Percentiles rank a stretch among this genome's conserved stretches.
These are phyloP conservation scores for Barnettozyma populi DNA, from an alignment of 805 yeast species.

Conservation along the genomic window DNA sequence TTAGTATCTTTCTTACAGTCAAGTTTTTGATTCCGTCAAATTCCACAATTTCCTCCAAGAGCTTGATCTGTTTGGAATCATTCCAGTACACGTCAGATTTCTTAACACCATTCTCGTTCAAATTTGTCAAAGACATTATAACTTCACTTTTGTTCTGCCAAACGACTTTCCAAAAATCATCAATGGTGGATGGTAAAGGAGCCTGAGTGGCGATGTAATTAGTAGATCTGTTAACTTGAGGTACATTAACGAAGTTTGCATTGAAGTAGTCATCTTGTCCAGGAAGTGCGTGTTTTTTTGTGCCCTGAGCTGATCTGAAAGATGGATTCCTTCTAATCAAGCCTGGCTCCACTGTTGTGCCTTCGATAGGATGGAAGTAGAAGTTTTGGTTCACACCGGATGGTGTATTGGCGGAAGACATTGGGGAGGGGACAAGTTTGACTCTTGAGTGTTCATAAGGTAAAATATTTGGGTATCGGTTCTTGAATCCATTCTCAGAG, in stretches of 20 bases:
- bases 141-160: slow-evolving; percentile 59
- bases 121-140: slow-evolving; percentile 71
- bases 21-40: slow-evolving; percentile 28
- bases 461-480: slow-evolving; percentile 74
- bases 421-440: slow-evolving; percentile 27
- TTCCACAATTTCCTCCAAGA: slow-evolving; percentile 26
- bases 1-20: slow-evolving; percentile 26
- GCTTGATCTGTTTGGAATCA: slow-evolving; percentile 38
- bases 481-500: slow-evolving; percentile 67
- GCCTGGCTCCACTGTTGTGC: neutral
- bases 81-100: slow-evolving; percentile 88
- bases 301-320: neutral
- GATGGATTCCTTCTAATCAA: neutral
- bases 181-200: slow-evolving; percentile 69
- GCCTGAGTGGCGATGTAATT: slow-evolving; percentile 86
- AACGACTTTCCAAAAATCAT: slow-evolving; percentile 88
- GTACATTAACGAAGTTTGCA: slow-evolving; percentile 64
- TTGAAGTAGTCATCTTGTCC: slow-evolving; percentile 19
- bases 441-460: slow-evolving; percentile 59
- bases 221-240: slow-evolving; percentile 33
- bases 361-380: slow-evolving; percentile 2
- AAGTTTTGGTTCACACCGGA: neutral
- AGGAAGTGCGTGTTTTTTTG: slow-evolving; percentile 3
- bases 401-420: slow-evolving; percentile 15
- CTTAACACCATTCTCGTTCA: slow-evolving; percentile 64